Evolutionary conservation across 2,329 filamentous ascomycete species (phyloP), one percentile per base, ranked within the genome.

Genomic region (Chaetomiaceae sp.): DNA sequence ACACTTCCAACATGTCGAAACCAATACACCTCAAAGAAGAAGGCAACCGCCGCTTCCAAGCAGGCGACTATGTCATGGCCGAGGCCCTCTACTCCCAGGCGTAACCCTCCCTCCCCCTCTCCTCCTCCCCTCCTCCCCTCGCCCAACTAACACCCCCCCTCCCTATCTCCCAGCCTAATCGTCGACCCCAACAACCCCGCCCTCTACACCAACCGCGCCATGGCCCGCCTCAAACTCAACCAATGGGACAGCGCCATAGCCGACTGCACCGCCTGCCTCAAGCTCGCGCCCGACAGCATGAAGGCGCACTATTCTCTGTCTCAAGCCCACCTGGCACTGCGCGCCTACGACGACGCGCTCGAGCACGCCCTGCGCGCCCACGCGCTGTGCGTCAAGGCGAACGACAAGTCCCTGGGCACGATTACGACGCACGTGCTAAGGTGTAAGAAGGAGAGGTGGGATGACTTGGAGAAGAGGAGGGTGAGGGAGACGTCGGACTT

Each of bases 361-460:
- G 71, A 76, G 1, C 83, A 82, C 54, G 89, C 88, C 1, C 74
- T 85, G 22, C 77, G 73, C 34, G 92, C 92, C 8, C 95, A 96
- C 70, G 72, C 81, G 4, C 71, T 87, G 6, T 91, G 87, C 68
- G 75, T 84, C 17, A 72, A 73, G 20, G 77, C 74, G 19, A 79
- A 82, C 64, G 87, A 85, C 65, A 82, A 80, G 55, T 87, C 85
- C 34, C 80, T 92, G 0, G 76, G 81, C 20, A 80, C 84, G 20
- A 82, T 96, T 40, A 91, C 88, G 0, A 75, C 77, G 15, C 80
- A 88, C 15, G 88, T 96, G 0, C 75, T 96, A 20, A 78, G 79
- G 53, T 90, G 89, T 65, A 95, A 95, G 71, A 92, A 92, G 70
- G 85, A 85, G 59, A 83, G 88, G 36, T 97, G 94, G 89, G 88